These are phyloP conservation scores for Fusarium dlaminii DNA, from an alignment of 2,329 filamentous ascomycete species.

Conservation along the genomic window DNA sequence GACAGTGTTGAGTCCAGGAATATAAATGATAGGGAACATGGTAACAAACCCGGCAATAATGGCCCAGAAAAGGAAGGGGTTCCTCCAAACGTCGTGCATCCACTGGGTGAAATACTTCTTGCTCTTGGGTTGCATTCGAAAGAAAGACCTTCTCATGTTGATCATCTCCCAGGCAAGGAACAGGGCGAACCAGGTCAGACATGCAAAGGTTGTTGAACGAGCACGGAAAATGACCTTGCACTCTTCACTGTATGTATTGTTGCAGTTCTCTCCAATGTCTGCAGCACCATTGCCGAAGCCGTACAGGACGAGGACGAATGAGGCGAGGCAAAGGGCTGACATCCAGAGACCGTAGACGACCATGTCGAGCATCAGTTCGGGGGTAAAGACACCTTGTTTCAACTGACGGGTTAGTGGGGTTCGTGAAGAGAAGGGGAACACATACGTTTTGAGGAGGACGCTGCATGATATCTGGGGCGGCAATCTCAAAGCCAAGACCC, in stretches of 20 bases:
- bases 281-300: conserved; percentile 56
- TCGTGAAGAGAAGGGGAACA: background rate
- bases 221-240: conserved; percentile 74
- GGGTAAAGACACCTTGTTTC: conserved; percentile 68
- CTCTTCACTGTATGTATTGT: conserved; percentile 59
- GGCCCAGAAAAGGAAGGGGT: conserved; percentile 75
- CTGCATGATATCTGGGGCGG: conserved; percentile 73
- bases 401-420: conserved; percentile 33
- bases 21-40: conserved; percentile 63
- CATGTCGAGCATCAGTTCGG: conserved; percentile 72
- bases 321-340: conserved; percentile 64
- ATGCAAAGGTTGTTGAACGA: conserved; percentile 76
- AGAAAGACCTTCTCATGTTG: conserved; percentile 75
- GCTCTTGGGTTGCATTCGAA: conserved; percentile 73
- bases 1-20: conserved; percentile 64
- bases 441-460: conserved; percentile 72
- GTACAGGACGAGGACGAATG: conserved; percentile 64
- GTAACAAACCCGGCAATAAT: conserved; percentile 58
- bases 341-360: conserved; percentile 74
- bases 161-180: conserved; percentile 83
- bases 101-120: conserved; percentile 71
- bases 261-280: conserved; percentile 68
- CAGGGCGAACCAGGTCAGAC: conserved; percentile 77
- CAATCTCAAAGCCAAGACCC: conserved; percentile 77
- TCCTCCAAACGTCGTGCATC: conserved; percentile 73